phyloP scores from a whole-genome alignment of 148 eudicot genomes.

The Amaranthus hypochondriacus region DNA sequence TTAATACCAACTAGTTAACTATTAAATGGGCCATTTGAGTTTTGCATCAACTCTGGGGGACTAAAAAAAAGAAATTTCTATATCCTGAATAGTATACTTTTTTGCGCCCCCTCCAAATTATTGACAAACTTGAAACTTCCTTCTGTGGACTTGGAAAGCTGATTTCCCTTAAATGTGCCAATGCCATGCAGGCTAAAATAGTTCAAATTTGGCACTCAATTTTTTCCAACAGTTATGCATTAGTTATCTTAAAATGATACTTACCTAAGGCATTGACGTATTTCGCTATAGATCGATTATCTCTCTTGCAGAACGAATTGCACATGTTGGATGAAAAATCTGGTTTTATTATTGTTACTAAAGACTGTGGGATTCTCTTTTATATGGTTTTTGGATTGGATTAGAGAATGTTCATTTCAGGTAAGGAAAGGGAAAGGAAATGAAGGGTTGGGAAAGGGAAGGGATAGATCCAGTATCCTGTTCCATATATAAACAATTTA shows the following conservation, averaged over 20 bases:
- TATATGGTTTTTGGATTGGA: not conserved
- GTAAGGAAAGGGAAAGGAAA: not conserved
- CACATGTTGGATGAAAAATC: not conserved
- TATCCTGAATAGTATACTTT: too few species aligned
- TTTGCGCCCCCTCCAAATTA: not conserved
- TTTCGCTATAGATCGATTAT: not conserved
- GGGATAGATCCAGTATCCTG: not conserved
- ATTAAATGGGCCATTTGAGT: too few species aligned
- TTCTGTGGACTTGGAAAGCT: not conserved
- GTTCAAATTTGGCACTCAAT: not conserved
- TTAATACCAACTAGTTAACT: too few species aligned
- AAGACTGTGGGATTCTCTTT: not conserved
- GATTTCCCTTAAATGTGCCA: not conserved
- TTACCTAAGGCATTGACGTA: not conserved
- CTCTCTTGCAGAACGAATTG: not conserved
- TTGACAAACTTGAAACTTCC: not conserved
- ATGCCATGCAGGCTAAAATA: not conserved
- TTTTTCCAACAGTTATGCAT: too few species aligned
- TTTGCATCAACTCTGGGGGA: too few species aligned
- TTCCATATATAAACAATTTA: not conserved
- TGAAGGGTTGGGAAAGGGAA: not conserved
- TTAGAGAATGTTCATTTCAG: not conserved
- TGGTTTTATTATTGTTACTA: not conserved
- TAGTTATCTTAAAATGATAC: too few species aligned
- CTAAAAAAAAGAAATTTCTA: too few species aligned